These are phyloP conservation scores for Ormosia emarginata DNA, from an alignment of 306 rosid species.

Conservation along the genomic window DNA sequence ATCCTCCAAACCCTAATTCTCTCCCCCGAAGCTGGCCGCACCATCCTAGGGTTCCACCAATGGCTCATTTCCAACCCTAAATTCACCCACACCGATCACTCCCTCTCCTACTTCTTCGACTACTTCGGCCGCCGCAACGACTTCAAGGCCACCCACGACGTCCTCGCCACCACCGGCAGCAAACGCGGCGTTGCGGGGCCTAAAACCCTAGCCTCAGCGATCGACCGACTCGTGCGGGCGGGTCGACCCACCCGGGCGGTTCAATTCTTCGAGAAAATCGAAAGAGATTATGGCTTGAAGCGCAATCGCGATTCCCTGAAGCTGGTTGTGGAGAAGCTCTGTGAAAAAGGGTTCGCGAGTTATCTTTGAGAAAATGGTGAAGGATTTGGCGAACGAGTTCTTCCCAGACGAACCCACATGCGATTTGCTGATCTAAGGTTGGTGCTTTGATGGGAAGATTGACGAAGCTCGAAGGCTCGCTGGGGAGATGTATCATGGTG, in stretches of 20 bases:
- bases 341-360: conserved; percentile 58
- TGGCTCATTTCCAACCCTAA: conserved; percentile 56
- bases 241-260: conserved; percentile 54
- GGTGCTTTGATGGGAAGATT: conserved; percentile 66
- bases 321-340: conserved; percentile 66
- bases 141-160: conserved; percentile 63
- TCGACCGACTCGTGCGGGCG: conserved; percentile 66
- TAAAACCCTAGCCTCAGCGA: conserved; percentile 43
- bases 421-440: conserved; percentile 59
- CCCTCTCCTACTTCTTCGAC: conserved; percentile 56
- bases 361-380: conserved; percentile 78
- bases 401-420: conserved; percentile 63
- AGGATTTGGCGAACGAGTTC: conserved; percentile 55
- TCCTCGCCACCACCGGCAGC: conserved; percentile 29
- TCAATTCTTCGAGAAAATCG: conserved; percentile 79
- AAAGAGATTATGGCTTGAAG: conserved; percentile 58
- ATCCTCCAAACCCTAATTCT: conserved; percentile 48
- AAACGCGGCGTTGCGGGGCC: conserved; percentile 41
- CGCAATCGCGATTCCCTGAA: conserved; percentile 48
- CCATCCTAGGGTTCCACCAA: conserved; percentile 50
- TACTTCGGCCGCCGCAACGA: conserved; percentile 73
- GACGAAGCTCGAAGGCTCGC: conserved; percentile 75
- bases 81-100: conserved; percentile 58
- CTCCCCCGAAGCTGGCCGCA: conserved; percentile 61
- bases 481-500: conserved; percentile 80